These are phyloP conservation scores for Gloeopeniophorella convolvens DNA, from an alignment of 768 basidiomycete species.

Conservation along the genomic window DNA sequence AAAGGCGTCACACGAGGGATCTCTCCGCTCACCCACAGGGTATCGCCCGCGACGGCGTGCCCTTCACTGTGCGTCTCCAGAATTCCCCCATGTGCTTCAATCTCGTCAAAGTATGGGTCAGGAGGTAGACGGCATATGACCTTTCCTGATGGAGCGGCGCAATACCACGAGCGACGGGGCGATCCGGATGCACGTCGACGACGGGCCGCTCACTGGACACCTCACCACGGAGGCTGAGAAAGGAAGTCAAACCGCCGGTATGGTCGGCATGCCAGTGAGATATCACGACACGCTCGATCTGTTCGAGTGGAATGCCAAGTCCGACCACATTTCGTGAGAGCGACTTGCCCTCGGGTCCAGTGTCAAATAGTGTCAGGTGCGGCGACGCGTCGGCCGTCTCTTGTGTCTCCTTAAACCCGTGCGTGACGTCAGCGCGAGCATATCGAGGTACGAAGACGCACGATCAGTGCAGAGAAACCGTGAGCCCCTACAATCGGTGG, in stretches of 20 bases:
- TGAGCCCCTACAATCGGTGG: slow-evolving; percentile 52
- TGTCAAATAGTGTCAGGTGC: slow-evolving; percentile 70
- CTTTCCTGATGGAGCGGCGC: slow-evolving; percentile 51
- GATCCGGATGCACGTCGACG: slow-evolving; percentile 73
- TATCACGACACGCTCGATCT: slow-evolving; percentile 46
- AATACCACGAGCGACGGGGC: slow-evolving; percentile 69
- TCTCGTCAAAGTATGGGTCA: slow-evolving; percentile 69
- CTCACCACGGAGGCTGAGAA: slow-evolving; percentile 40
- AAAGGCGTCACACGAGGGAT: slow-evolving; percentile 65
- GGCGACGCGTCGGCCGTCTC: slow-evolving; percentile 33
- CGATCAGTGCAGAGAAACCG: slow-evolving; percentile 77
- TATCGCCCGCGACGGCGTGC: slow-evolving; percentile 58
- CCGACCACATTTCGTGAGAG: slow-evolving; percentile 66
- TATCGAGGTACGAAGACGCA: slow-evolving; percentile 23
- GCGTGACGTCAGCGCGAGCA: slow-evolving; percentile 45
- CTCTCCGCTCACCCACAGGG: slow-evolving; percentile 75
- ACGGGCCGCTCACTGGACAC: slow-evolving; percentile 31
- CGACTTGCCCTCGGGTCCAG: slow-evolving; percentile 71
- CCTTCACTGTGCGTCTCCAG: slow-evolving; percentile 51
- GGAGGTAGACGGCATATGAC: slow-evolving; percentile 53
- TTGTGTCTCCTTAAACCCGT: slow-evolving; percentile 77
- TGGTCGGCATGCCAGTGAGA: slow-evolving; percentile 50
- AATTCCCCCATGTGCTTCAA: slow-evolving; percentile 46
- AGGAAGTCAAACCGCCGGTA: slow-evolving; percentile 65
- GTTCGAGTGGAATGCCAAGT: slow-evolving; percentile 47